Base-by-base conservation (phyloP, 306 rosid species). In the Trifolium dubium region DNA sequence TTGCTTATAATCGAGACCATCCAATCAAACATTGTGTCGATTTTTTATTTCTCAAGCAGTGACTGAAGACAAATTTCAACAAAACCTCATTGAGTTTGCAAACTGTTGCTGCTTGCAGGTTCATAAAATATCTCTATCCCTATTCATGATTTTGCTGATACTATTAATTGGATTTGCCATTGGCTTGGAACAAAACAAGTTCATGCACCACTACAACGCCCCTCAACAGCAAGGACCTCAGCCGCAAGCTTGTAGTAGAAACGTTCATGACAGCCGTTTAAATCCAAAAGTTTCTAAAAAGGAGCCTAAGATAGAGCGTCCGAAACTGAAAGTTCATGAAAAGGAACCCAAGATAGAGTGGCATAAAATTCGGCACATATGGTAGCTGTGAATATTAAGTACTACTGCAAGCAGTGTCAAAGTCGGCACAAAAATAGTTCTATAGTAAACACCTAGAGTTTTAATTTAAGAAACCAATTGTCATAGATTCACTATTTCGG, bases 281-380 rank as follows among this genome's bases (percentile, higher is more conserved):
- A 76, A 78, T 31, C 54, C n/a, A 19, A 7, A 49, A 49, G 54
- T n/a, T 49, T 19, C 19, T 49, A 15, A n/a, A n/a, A n/a, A 49
- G 4, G 55, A n/a, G 2, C 19, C 10, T 19, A 49, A 14, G 55
- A 49, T 49, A 47, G 3, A 47, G 49, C 2, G 13, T 53, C 29
- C 59, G 8, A 18, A 53, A 1, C 10, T 7, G 59, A 5, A 35
- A 8, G 65, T 12, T 31, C 19, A 7, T 53, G 11, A 53, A 17
- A 17, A 53, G 29, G 59, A 53, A 18, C 5, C 59, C 10, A 18
- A 18, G 59, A 53, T 53, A 18, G 60, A 53, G 60, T 19, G 60
- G 29, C 60, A 53, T 77, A 81, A 80, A 85, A 88, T 90, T 77
- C 84, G 93, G n/a, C 88, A 86, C 80, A 46, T 85, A 70, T 93